These are phyloP conservation scores for Pseudevernia furfuracea DNA, from an alignment of 495 filamentous ascomycete genomes.

Conservation along the genomic window DNA sequence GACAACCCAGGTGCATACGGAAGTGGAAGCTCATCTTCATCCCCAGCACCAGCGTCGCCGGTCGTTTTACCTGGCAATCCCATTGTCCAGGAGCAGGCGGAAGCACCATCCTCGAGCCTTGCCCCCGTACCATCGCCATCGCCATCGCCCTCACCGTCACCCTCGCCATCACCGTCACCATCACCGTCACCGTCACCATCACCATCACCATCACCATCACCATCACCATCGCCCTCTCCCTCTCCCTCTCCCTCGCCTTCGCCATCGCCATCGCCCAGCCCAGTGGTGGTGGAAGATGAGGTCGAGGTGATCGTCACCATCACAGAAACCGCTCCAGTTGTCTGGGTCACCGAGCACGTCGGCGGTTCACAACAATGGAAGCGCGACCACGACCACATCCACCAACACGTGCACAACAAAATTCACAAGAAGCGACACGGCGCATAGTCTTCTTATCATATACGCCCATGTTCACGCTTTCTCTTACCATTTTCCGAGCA, in stretches of 20 bases:
- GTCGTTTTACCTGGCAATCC: background rate
- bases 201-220: background rate
- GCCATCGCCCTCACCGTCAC: background rate
- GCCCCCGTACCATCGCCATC: background rate
- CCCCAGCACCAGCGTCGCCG: conserved; percentile 2
- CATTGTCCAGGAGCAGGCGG: background rate
- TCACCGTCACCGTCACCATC: background rate
- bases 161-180: background rate
- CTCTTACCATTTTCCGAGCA: background rate
- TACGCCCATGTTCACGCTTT: background rate
- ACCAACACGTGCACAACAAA: conserved; percentile 24
- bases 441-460: background rate
- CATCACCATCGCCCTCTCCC: background rate
- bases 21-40: conserved; percentile 1
- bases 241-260: conserved; percentile 1
- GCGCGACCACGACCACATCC: conserved; percentile 20
- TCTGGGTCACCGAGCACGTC: conserved; percentile 15
- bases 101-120: conserved; percentile 1
- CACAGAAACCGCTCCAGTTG: conserved; percentile 10
- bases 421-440: conserved; percentile 24
- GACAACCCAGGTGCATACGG: conserved; percentile 8
- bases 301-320: conserved; percentile 14
- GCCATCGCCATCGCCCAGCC: conserved; percentile 1
- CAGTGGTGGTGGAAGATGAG: background rate
- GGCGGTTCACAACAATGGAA: conserved; percentile 5